A percentile compares a stretch with the other conserved stretches of the same genome.
These are phyloP conservation scores for Protomyces inouyei DNA, from an alignment of 1,139 yeast species.

Conservation along the genomic window DNA sequence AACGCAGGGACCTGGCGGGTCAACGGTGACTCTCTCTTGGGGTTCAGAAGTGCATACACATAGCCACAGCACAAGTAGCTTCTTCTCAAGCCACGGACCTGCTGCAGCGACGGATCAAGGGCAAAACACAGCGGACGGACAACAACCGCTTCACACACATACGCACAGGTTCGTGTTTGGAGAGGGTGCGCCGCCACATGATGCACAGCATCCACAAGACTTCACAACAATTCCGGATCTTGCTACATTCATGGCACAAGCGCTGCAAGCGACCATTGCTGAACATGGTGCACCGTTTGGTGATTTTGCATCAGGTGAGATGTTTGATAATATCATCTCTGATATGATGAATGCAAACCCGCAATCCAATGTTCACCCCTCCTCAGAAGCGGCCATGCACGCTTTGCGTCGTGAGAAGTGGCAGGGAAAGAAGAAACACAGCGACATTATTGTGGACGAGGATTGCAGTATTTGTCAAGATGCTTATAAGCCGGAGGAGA, in stretches of 20 bases:
- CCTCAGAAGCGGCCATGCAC: conserved; percentile 1
- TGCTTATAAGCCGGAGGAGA: conserved; percentile 1
- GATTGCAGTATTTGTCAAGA: conserved; percentile 24
- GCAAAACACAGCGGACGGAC: too few species aligned
- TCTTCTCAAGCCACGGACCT: too few species aligned
- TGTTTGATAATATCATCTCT: conserved; percentile 16
- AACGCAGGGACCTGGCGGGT: background rate
- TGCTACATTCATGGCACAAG: conserved; percentile 12
- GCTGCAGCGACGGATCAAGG: too few species aligned
- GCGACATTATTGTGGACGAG: background rate
- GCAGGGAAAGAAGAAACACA: background rate
- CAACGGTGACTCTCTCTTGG: background rate
- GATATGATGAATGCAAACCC: conserved; percentile 23
- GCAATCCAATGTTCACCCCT: conserved; percentile 11
- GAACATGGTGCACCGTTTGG: background rate
- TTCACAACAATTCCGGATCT: conserved; percentile 8
- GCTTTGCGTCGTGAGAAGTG: background rate
- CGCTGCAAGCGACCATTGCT: conserved; percentile 2
- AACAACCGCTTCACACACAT: background rate
- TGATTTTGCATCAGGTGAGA: conserved; percentile 11
- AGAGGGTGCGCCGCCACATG: background rate
- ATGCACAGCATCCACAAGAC: background rate
- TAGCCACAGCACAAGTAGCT: background rate
- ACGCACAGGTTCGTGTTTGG: background rate
- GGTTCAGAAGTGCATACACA: background rate